These are phyloP conservation scores for Venturia effusa DNA, from an alignment of 2,329 filamentous ascomycete genomes.

Conservation along the genomic window DNA sequence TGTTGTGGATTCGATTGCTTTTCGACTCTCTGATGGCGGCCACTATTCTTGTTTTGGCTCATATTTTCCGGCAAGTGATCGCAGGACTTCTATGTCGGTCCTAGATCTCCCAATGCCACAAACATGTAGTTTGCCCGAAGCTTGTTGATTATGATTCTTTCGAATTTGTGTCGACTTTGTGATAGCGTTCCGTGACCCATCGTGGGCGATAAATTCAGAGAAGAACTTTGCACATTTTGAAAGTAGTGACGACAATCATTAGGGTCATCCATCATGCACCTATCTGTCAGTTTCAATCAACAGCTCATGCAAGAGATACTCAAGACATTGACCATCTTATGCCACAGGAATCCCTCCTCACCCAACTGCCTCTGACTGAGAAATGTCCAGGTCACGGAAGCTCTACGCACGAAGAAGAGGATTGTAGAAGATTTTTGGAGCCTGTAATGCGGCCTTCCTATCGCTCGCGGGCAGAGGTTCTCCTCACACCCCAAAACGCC, in stretches of 20 bases:
- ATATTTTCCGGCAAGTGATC: too few species aligned
- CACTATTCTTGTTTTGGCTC: too few species aligned
- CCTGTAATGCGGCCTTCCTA: background rate
- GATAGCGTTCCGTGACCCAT: background rate
- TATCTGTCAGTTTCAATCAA: background rate
- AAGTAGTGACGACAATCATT: too few species aligned
- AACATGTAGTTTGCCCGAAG: too few species aligned
- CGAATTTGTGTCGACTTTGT: background rate
- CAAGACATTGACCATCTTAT: background rate
- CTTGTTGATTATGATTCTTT: background rate
- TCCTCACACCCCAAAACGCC: constrained; percentile 4
- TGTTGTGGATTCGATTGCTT: too few species aligned
- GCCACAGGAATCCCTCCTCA: background rate
- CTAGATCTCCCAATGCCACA: too few species aligned
- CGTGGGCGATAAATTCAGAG: too few species aligned
- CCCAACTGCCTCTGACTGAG: background rate
- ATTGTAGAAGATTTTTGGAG: background rate
- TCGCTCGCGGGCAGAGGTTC: background rate
- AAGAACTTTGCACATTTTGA: too few species aligned
- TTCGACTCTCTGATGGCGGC: too few species aligned
- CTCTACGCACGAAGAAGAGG: background rate
- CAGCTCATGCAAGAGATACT: too few species aligned
- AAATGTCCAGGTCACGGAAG: background rate
- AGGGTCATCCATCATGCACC: background rate
- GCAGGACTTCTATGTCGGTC: too few species aligned